phyloP scores from a whole-genome alignment of 257 asterid species.

The Primulina eburnea region DNA sequence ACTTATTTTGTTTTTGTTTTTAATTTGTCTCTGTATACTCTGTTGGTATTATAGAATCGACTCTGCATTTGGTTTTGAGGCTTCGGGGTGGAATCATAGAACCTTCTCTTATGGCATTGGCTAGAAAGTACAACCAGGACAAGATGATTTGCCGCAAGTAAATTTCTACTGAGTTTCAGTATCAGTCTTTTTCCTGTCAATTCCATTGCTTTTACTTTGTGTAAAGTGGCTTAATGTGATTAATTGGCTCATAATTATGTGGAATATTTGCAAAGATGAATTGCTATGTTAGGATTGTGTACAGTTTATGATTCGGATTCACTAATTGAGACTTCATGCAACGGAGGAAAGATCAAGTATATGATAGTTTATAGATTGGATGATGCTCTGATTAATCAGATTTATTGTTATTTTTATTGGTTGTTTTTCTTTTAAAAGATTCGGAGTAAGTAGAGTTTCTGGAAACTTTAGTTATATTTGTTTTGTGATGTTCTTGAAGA shows the following conservation, averaged over 20 bases:
- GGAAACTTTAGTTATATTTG: not conserved
- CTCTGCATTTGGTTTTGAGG: constrained; percentile 36
- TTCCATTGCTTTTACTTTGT: not conserved
- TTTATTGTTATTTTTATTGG: too few species aligned
- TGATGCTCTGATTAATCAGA: too few species aligned
- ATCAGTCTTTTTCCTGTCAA: not conserved
- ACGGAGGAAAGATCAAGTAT: not conserved
- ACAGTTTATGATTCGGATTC: not conserved
- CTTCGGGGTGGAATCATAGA: constrained; percentile 38
- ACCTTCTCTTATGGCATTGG: constrained; percentile 43
- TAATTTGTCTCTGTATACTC: not conserved
- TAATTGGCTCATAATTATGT: not conserved
- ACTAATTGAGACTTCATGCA: not conserved
- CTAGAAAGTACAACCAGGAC: constrained; percentile 53
- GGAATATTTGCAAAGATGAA: not conserved
- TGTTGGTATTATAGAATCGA: constrained; percentile 22
- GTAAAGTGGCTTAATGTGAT: not conserved
- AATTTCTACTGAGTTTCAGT: constrained; percentile 7
- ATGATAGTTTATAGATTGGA: not conserved
- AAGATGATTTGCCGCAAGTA: constrained; percentile 33
- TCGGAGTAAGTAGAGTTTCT: not conserved
- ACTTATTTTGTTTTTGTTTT: not conserved
- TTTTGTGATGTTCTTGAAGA: constrained; percentile 19
- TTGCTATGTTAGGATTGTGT: not conserved
- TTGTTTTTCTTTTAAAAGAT: not conserved